Base-by-base conservation (phyloP, 371 early-diverging fungal genomes). In the Nematocida minor region DNA sequence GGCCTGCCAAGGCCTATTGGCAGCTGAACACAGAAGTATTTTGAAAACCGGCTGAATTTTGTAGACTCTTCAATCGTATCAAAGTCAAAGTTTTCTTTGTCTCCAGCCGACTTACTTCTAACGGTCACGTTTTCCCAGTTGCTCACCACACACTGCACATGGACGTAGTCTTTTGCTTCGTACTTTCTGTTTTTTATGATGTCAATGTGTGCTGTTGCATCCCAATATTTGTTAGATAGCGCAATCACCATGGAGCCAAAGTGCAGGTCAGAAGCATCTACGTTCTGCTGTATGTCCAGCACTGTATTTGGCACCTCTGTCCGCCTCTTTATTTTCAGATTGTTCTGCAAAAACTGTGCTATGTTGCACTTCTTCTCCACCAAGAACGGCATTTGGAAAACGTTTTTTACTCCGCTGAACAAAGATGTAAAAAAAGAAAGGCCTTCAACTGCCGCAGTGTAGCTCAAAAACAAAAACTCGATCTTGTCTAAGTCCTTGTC, bases 21-120 rank as follows among this genome's bases (percentile, higher is more conserved):
- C 2, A 74, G 77, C 41, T 74, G 77, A 14, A 74, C 66, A 20
- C 77, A 74, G 34, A 74, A 74, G 66, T 74, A 74, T 66, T 74
- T 62, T 20, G 77, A 63, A 29, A 74, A 74, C 27, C 34, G 20
- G 14, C 64, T 60, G 49, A 74, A 74, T 4, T 55, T 16, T 16
- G 64, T 63, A 1, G 18, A 74, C 22, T 74, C 77, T 20, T 32
- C 34, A 4, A 68, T 31, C 55, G 0, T 49, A 49, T 32, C 51
- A 32, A 51, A 71, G 16, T 4, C 14, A 18, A 18, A 25, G 11
- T 44, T 32, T 38, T 48, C 46, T 42, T 64, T 66, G 7, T 47
- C 54, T 36, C 53, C 46, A 14, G 14, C 9, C 9, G 32, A 27
- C 22, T 18, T 42, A 22, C 48, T n/a, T 31, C 66, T n/a, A 7